Conservation (phyloP, 2,329 filamentous ascomycete genomes). For the Pezicula neosporulosa region DNA sequence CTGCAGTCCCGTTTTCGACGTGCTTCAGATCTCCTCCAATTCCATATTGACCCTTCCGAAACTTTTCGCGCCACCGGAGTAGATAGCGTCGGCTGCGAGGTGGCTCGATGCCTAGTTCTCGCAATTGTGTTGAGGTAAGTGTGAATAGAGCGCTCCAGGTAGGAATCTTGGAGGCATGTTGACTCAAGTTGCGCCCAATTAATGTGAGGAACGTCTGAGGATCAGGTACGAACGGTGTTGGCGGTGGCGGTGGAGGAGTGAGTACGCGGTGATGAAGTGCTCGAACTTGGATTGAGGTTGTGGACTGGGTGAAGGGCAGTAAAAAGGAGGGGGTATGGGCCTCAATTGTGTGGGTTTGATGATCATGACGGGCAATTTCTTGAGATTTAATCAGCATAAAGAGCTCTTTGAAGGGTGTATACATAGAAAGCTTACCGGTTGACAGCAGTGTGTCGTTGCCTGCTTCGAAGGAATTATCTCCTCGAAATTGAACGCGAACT, state of each 20-base stretch:
- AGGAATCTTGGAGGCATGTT: slow-evolving; percentile 82
- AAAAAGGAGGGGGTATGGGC: slow-evolving; percentile 27
- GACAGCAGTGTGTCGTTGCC: slow-evolving; percentile 8
- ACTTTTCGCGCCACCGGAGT: slow-evolving; percentile 82
- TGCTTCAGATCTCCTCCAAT: slow-evolving; percentile 77
- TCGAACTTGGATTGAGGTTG: slow-evolving; percentile 25
- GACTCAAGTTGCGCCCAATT: slow-evolving; percentile 82
- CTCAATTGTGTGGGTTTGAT: slow-evolving; percentile 22
- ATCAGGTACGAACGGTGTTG: slow-evolving; percentile 84
- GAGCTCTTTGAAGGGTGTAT: background rate
- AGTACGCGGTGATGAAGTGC: slow-evolving; percentile 35
- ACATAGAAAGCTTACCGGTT: background rate
- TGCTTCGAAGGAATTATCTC: no score
- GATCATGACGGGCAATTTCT: slow-evolving; percentile 21
- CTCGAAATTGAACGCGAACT: no score
- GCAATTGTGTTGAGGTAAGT: slow-evolving; percentile 71
- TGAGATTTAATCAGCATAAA: background rate
- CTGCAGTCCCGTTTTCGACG: slow-evolving; percentile 56
- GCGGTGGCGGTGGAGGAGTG: slow-evolving; percentile 52
- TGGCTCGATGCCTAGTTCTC: slow-evolving; percentile 82
- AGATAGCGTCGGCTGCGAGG: slow-evolving; percentile 80
- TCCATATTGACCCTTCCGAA: slow-evolving; percentile 72
- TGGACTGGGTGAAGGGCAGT: slow-evolving; percentile 26
- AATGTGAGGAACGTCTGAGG: slow-evolving; percentile 81
- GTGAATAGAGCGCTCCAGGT: slow-evolving; percentile 90